phyloP scores from a whole-genome alignment of 495 filamentous ascomycete genomes.

The Neurospora sublineolata region DNA sequence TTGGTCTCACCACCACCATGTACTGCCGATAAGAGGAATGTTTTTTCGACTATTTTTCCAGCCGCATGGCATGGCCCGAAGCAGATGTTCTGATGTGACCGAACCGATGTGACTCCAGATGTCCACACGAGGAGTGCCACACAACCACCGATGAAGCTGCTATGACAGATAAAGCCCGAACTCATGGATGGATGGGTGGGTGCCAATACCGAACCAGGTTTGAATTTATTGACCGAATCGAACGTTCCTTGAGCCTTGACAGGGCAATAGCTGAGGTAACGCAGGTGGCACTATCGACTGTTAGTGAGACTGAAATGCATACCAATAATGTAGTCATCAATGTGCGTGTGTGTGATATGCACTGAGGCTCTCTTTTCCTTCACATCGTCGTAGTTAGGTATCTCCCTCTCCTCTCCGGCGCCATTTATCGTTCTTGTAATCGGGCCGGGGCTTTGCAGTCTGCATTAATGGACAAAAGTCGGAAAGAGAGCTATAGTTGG shows the following conservation, averaged over 20 bases:
- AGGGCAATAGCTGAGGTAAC: neutral
- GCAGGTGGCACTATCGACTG: neutral
- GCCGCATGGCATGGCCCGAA: neutral
- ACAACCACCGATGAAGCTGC: neutral
- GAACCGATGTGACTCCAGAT: neutral
- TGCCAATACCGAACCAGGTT: neutral
- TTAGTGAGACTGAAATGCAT: neutral
- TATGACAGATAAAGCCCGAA: neutral
- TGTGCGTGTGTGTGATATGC: neutral
- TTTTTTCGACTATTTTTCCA: neutral
- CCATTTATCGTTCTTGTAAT: neutral
- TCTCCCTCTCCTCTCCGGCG: neutral
- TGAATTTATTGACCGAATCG: neutral
- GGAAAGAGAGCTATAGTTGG: neutral
- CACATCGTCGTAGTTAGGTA: neutral
- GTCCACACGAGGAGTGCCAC: neutral
- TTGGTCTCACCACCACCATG: neutral
- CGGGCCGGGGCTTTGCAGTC: neutral
- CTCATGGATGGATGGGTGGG: neutral
- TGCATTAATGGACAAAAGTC: neutral
- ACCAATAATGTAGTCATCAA: neutral
- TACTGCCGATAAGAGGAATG: neutral
- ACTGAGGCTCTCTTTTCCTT: neutral
- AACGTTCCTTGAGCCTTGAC: neutral
- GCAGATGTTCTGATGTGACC: neutral